Evolutionary conservation across 2,329 filamentous ascomycete genomes (phyloP), one percentile per base, ranked within the genome.

Genomic region (Cordyceps cateniannulata): DNA sequence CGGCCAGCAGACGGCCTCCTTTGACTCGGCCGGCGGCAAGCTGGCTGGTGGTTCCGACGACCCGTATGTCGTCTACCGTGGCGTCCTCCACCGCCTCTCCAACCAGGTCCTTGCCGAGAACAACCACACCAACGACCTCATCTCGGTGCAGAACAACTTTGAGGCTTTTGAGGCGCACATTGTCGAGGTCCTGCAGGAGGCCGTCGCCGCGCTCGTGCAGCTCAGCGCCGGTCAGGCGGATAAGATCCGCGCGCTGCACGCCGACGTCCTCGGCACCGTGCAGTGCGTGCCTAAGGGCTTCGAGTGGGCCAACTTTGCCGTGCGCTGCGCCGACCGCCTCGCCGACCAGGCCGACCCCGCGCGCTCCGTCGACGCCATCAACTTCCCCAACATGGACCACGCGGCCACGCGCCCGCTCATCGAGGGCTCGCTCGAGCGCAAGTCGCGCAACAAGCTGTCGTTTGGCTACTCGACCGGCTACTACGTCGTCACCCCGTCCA

Each of bases 71-170:
- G 73, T 98, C 50, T 85, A 88, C 68, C 87, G 93, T 35, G 90
- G 90, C 62, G 86, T 97, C 62, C 77, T 90, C 65, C 84, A 97
- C 77, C 87, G 92, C 48, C 80, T 99, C 60, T 87, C 91, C 81
- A 93, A 90, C 79, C 95, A 99, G 78, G 85, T 98, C 40, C 80
- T 91, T 51, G 91, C 96, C 71, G 95, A 99, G 79, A 99, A 99
- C 81, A 96, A 93, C 79, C 93, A 96, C 77, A 86, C 88, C 65
- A 91, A 96, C 71, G 95, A 99, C 71, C 83, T 98, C 61, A 83
- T 99, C 64, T 84, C 88, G 10, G 89, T 97, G n/a, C 95, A 99
- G 76, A 87, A 89, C 76, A 91, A 91, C 72, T 96, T 98, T 72
- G 81, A 88, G 61, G 81, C 86, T 42, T 99, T 98, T 67, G 95